phyloP scores from a whole-genome alignment of 345 rosid species.

The sweet orange (Citrus sinensis) region DVS_A1.0 CM039161.1:5013001-5013500 shows the following conservation, averaged over 20 bases:
- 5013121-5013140: constrained; percentile 65
- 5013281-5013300: constrained; percentile 12
- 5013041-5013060: constrained; percentile 29
- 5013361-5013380: not conserved
- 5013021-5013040: constrained; percentile 23
- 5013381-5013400: constrained; percentile 8
- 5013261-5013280: constrained; percentile 8
- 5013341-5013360: constrained; percentile 32
- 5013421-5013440: constrained; percentile 32
- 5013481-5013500: not conserved
- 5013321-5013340: constrained; percentile 9
- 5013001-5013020: constrained; percentile 38
- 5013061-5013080: constrained; percentile 52
- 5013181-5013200: constrained; percentile 76
- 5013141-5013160: constrained; percentile 78
- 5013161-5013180: constrained; percentile 67
- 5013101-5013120: constrained; percentile 44
- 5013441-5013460: constrained; percentile 16
- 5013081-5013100: constrained; percentile 60
- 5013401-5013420: constrained; percentile 23
- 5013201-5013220: constrained; percentile 69
- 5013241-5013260: constrained; percentile 49
- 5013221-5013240: constrained; percentile 57
- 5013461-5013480: constrained; percentile 9
- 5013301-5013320: constrained; percentile 28